Base-by-base conservation (phyloP, 306 rosid species). In the Cyclanthera cordifolia region DNA sequence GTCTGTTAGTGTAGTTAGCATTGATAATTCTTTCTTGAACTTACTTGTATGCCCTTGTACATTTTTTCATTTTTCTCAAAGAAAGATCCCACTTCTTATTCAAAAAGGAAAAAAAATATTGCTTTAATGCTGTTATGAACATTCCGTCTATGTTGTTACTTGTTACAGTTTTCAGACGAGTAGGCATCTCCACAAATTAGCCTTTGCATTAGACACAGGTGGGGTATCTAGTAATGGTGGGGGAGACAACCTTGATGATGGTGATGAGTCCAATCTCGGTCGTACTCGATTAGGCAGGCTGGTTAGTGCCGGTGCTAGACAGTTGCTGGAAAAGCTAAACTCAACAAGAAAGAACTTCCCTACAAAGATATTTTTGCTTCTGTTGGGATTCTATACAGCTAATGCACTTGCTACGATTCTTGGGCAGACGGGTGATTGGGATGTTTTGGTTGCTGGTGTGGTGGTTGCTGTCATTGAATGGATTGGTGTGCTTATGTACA, bases 391-490 rank as follows among this genome's bases (percentile, higher is more conserved):
- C 96, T 93, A 93, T 83, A 93, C 99, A 0, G 99, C 99, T 14
- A 93, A 93, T 70, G 98, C 96, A 17, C 74, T 89, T 69, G 96
- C 95, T 71, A 93, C 98, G 21, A 93, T 93, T 85, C 98, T 93
- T 2, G 98, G 98, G 45, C 98, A 93, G 80, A 93, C 98, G 0
- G 98, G 96, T 30, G 98, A 90, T 60, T 93, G 99, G 99, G 96
- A 93, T 73, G 96, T 93, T 75, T 79, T 90, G 75, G 99, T 90
- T 69, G 99, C 99, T 2, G 99, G 99, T 32, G 69, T 93, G 24
- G 99, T 90, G 61, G 99, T 93, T 67, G 90, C 96, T 51, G 95
- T 90, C 78, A 85, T 93, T 46, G 99, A 93, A 78, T 95, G 99
- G 55, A 93, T 93, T 47, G 99, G 99, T 28, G 77, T 87, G 85